Evolutionary conservation across 805 yeast species (phyloP), one percentile per base, ranked within the genome.

Genomic region (Brettanomyces anomalus): DNA sequence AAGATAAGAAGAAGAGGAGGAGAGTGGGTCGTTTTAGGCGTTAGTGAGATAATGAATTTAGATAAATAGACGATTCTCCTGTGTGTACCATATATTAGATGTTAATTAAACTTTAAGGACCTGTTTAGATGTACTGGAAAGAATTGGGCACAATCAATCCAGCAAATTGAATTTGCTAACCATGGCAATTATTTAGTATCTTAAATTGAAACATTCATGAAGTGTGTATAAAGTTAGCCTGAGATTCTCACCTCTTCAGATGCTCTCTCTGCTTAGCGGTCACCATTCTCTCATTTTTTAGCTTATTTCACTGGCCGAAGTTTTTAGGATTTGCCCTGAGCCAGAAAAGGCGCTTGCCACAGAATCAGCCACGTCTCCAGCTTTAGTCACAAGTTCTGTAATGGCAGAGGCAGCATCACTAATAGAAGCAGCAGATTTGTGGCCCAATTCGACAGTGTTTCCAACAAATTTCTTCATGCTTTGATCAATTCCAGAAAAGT

Each of bases 401-500:
- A 39, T 17, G 13, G 7, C 17, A 17, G 41, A 17, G n/a, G 41
- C 40, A 10, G 34, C 40, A 13, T 24, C 34, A 26, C 24, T 37
- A 7, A 37, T 6, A 3, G 31, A 14, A 14, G 36, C 30, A 10
- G 41, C 41, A 1, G 41, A 32, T 15, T n/a, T 19, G 4, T 31
- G 26, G 4, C 41, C 28, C 17, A 32, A 8, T n/a, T 21, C 10
- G 18, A 19, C 41, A 16, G 41, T 28, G 10, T 19, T 51, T 5
- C 53, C 61, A 15, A 58, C 58, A 47, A 62, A 61, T 35, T 47
- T 53, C 43, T 53, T 57, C 68, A 64, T 61, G 45, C 63, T 58
- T 14, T 55, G 56, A 58, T 88, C 96, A 58, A 89, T 79, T 2
- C 88, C 86, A 5, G 89, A 74, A 8, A 76, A 46, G 44, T 64